phyloP scores from a whole-genome alignment of 345 rosid species.

The Ceriops zippeliana region DNA sequence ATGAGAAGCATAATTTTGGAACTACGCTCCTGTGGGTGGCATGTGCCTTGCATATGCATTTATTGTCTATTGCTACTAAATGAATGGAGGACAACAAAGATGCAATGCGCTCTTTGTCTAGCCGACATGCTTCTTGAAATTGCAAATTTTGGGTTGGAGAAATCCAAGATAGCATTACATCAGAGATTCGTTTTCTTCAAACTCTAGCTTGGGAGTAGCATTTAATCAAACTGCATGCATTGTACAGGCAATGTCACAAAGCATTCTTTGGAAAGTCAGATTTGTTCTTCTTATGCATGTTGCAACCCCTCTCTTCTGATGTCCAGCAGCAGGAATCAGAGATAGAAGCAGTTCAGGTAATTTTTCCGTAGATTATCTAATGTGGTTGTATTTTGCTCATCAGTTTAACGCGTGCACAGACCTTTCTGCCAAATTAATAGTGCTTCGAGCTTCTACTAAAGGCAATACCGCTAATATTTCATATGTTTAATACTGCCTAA shows the following conservation, averaged over 20 bases:
- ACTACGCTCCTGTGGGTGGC: too few species aligned
- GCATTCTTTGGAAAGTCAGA: slow-evolving; percentile 72
- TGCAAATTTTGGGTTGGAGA: not conserved
- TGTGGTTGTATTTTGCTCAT: not conserved
- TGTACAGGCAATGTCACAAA: slow-evolving; percentile 69
- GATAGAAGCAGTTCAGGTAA: slow-evolving; percentile 74
- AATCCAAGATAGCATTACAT: not conserved
- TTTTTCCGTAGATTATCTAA: not conserved
- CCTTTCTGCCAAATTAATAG: too few species aligned
- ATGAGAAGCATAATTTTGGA: not conserved
- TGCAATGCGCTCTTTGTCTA: too few species aligned
- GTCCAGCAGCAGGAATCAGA: slow-evolving; percentile 67
- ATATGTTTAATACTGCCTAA: not conserved
- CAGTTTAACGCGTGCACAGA: not conserved
- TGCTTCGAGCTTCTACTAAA: too few species aligned
- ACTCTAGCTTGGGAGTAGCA: not conserved
- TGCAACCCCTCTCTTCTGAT: slow-evolving; percentile 65
- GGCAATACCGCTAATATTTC: not conserved
- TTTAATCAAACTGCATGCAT: not conserved
- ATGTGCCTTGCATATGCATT: not conserved
- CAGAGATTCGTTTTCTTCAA: not conserved
- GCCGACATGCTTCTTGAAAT: too few species aligned
- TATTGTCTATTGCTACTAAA: not conserved
- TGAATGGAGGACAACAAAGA: too few species aligned
- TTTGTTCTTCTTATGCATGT: slow-evolving; percentile 72